These are phyloP conservation scores for Clarkia xantiana DNA, from an alignment of 345 rosid genomes.

Conservation along the genomic window DNA sequence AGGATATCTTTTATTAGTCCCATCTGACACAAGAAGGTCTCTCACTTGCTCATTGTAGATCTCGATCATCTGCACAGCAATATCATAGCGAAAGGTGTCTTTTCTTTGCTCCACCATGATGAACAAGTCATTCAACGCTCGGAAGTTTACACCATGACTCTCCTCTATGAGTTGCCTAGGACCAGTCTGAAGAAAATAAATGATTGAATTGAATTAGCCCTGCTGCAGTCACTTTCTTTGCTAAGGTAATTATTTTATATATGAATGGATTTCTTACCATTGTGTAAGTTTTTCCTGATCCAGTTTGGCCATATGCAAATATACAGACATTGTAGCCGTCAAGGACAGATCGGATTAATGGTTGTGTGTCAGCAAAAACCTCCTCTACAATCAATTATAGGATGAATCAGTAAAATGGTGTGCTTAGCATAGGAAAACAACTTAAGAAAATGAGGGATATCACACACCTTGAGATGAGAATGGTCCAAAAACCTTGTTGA, in stretches of 20 bases:
- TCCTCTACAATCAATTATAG: conserved; percentile 57
- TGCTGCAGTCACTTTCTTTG: no score
- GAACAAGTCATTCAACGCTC: conserved; percentile 87
- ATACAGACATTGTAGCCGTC: conserved; percentile 97
- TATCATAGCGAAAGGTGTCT: conserved; percentile 57
- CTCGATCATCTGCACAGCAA: conserved; percentile 95
- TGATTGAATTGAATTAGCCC: conserved; percentile 7
- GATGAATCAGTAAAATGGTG: conserved; percentile 1
- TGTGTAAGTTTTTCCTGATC: conserved; percentile 89
- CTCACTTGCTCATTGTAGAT: conserved; percentile 96
- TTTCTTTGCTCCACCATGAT: conserved; percentile 74
- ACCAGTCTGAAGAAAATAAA: conserved; percentile 45
- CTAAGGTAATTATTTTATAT: no score
- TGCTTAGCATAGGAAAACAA: no score
- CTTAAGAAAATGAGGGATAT: neutral
- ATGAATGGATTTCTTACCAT: conserved; percentile 40
- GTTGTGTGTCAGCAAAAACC: conserved; percentile 94
- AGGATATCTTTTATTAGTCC: conserved; percentile 97
- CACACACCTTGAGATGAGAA: conserved; percentile 71
- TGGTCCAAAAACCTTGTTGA: conserved; percentile 91
- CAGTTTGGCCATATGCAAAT: conserved; percentile 98
- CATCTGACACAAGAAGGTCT: conserved; percentile 77
- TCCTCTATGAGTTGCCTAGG: conserved; percentile 72
- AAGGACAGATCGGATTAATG: conserved; percentile 84
- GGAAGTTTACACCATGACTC: conserved; percentile 78